Conservation (phyloP, 768 basidiomycete species). For the Panellus pusillus region DNA sequence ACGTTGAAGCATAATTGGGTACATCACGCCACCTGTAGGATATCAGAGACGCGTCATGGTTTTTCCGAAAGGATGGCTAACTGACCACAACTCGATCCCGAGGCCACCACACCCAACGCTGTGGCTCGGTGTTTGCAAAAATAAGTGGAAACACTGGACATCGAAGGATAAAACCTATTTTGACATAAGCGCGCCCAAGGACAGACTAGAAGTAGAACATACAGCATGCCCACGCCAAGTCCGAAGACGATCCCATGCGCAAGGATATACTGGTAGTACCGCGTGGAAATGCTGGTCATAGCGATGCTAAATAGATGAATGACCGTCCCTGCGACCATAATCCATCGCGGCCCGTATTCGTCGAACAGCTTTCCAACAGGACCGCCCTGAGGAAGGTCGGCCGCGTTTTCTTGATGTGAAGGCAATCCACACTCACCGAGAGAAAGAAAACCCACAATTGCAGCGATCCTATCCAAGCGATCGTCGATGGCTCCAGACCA, state of each 20-base stretch:
- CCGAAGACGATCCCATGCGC: constrained; percentile 68
- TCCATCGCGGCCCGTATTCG: constrained; percentile 52
- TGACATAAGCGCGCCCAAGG: constrained; percentile 6
- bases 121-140: constrained; percentile 68
- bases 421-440: constrained; percentile 28
- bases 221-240: constrained; percentile 65
- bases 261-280: constrained; percentile 62
- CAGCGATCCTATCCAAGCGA: constrained; percentile 72
- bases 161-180: constrained; percentile 65
- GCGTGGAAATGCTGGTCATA: constrained; percentile 56
- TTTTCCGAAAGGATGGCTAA: neutral
- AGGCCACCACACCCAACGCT: constrained; percentile 67
- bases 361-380: constrained; percentile 63
- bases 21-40: constrained; percentile 62
- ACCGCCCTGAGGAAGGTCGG: constrained; percentile 45
- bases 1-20: constrained; percentile 60
- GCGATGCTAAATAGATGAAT: constrained; percentile 53
- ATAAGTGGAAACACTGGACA: constrained; percentile 66
- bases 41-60: neutral
- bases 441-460: constrained; percentile 73
- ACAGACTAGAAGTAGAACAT: constrained; percentile 25
- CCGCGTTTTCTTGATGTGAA: too few relatives aligned
- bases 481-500: constrained; percentile 49
- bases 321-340: constrained; percentile 53
- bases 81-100: constrained; percentile 68